phyloP scores from a whole-genome alignment of 2,329 filamentous ascomycete species.

The Cercospora brassicicola region DNA sequence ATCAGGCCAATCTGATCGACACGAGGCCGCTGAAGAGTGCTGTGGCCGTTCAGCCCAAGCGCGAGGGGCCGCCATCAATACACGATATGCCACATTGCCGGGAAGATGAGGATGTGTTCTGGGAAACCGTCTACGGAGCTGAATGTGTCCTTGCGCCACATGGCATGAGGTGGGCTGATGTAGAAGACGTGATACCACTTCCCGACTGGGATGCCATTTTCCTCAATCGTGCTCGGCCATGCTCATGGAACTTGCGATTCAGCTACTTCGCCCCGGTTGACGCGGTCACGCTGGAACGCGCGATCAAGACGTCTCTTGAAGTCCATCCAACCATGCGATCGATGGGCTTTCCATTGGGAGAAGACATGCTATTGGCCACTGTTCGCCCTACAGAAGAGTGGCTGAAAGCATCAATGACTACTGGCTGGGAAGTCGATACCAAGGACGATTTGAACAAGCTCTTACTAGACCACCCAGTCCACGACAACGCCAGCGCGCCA shows the following conservation, averaged over 20 bases:
- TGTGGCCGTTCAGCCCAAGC: slow-evolving; percentile 22
- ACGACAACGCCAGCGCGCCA: slow-evolving; percentile 34
- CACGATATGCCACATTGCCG: slow-evolving; percentile 35
- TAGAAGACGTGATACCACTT: slow-evolving; percentile 39
- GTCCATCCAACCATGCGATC: slow-evolving; percentile 37
- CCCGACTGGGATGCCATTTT: slow-evolving; percentile 40
- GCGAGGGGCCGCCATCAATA: slow-evolving; percentile 34
- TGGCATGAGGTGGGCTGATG: slow-evolving; percentile 37
- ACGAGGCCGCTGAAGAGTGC: slow-evolving; percentile 27
- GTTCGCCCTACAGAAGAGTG: slow-evolving; percentile 32
- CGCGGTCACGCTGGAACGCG: slow-evolving; percentile 27
- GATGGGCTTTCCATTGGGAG: slow-evolving; percentile 32
- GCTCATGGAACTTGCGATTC: slow-evolving; percentile 38
- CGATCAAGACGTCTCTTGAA: slow-evolving; percentile 34
- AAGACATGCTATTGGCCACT: slow-evolving; percentile 34
- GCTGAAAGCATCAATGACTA: slow-evolving; percentile 34
- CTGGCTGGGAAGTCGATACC: slow-evolving; percentile 34
- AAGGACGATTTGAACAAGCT: slow-evolving; percentile 34
- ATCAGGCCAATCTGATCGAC: slow-evolving; percentile 37
- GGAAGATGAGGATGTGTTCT: slow-evolving; percentile 32
- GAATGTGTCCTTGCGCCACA: slow-evolving; percentile 27
- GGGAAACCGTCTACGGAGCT: slow-evolving; percentile 30
- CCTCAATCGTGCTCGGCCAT: slow-evolving; percentile 33
- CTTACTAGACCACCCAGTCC: slow-evolving; percentile 32
- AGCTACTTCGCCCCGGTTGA: slow-evolving; percentile 33